These are phyloP conservation scores for Venturia effusa DNA, from an alignment of 2,329 filamentous ascomycete species.

Conservation along the genomic window DNA sequence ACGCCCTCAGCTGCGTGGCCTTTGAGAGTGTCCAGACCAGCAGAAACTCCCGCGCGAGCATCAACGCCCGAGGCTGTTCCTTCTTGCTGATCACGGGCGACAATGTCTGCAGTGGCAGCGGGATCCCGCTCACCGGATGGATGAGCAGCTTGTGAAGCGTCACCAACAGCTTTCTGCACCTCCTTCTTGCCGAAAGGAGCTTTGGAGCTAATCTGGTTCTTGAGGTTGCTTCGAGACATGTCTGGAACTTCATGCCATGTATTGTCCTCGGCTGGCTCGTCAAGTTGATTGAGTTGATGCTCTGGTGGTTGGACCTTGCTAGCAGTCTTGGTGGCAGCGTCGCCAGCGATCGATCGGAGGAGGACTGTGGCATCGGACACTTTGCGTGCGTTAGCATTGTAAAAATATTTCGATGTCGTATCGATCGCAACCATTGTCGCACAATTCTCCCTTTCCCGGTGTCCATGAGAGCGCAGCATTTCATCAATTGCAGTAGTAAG, in stretches of 20 bases:
- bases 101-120: constrained; percentile 40
- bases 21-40: constrained; percentile 36
- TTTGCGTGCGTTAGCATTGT: constrained; percentile 20
- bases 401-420: background rate
- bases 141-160: constrained; percentile 47
- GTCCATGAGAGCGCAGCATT: too few species aligned
- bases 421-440: background rate
- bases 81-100: constrained; percentile 38
- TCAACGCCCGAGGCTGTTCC: constrained; percentile 40
- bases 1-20: constrained; percentile 51
- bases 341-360: constrained; percentile 81
- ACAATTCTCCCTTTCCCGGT: too few species aligned
- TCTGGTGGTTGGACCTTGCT: constrained; percentile 64
- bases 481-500: too few species aligned
- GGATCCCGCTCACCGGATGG: constrained; percentile 45
- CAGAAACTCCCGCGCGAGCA: constrained; percentile 34
- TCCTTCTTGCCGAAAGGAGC: constrained; percentile 47
- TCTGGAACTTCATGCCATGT: constrained; percentile 85
- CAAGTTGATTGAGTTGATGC: constrained; percentile 65
- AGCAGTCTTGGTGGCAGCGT: constrained; percentile 74
- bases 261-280: constrained; percentile 78
- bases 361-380: constrained; percentile 72
- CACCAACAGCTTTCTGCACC: constrained; percentile 46
- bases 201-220: constrained; percentile 53
- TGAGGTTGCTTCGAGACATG: constrained; percentile 58